phyloP scores from a whole-genome alignment of 352 stramenopile genomes.

The Discostella stelligera region DNA sequence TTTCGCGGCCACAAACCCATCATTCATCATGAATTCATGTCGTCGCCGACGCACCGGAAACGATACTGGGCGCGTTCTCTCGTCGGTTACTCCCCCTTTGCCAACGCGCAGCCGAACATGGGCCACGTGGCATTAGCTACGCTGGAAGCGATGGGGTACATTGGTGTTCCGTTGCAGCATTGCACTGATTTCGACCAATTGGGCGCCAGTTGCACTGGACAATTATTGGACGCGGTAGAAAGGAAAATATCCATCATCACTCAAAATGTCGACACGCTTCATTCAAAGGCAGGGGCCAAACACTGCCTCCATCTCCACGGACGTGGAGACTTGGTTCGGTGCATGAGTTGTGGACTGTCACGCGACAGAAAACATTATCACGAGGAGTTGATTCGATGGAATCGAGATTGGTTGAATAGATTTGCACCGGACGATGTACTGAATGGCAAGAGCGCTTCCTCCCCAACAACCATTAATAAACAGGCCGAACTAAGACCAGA shows the following conservation, averaged over 20 bases:
- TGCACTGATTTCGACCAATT: conserved; percentile 32
- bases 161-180: conserved; percentile 63
- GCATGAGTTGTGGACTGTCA: conserved; percentile 84
- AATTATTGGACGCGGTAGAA: not conserved
- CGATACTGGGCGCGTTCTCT: conserved; percentile 80
- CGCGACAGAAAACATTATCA: conserved; percentile 87
- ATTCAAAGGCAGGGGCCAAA: conserved; percentile 87
- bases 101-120: conserved; percentile 77
- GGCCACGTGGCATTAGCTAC: conserved; percentile 88
- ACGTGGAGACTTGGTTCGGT: conserved; percentile 86
- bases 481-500: conserved; percentile 87
- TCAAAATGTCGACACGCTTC: conserved; percentile 97
- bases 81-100: conserved; percentile 69
- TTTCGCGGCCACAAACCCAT: conserved; percentile 91
- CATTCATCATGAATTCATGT: conserved; percentile 92
- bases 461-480: conserved; percentile 11
- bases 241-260: conserved; percentile 85
- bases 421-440: conserved; percentile 1
- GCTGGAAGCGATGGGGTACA: conserved; percentile 78
- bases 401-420: conserved; percentile 80
- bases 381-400: conserved; percentile 83
- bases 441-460: not conserved
- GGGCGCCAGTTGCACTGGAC: conserved; percentile 20
- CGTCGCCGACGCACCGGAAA: conserved; percentile 42
- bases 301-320: conserved; percentile 94